phyloP scores from a whole-genome alignment of 2,329 filamentous ascomycete species.

The Phoma herbarum region DNA sequence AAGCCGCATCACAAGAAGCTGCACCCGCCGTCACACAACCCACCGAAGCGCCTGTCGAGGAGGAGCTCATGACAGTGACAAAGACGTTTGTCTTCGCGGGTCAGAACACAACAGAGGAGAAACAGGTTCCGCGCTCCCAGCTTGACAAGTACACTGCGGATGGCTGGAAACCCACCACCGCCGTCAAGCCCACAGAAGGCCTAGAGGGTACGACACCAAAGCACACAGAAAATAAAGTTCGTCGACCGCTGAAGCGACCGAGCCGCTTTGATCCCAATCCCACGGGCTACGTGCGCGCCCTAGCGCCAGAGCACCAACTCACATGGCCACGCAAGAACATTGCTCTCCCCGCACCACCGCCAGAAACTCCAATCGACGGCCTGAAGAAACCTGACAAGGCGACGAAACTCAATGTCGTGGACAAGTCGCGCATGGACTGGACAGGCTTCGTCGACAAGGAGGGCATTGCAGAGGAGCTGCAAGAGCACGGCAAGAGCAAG shows the following conservation, averaged over 20 bases:
- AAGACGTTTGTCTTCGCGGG: conserved; percentile 80
- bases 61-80: conserved; percentile 67
- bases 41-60: conserved; percentile 34
- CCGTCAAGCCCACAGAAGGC: conserved; percentile 13
- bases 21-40: conserved; percentile 20
- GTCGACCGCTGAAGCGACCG: conserved; percentile 52
- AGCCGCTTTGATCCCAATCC: conserved; percentile 63
- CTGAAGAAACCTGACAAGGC: conserved; percentile 50
- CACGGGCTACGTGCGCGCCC: conserved; percentile 55
- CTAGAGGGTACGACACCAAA: neutral
- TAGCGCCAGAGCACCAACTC: conserved; percentile 56
- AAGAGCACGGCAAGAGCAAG: conserved; percentile 68
- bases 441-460: conserved; percentile 69
- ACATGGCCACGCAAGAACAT: conserved; percentile 46
- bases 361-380: conserved; percentile 26
- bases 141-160: conserved; percentile 41
- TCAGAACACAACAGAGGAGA: conserved; percentile 75
- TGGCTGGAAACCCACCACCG: conserved; percentile 41
- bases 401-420: conserved; percentile 71
- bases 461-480: conserved; percentile 68
- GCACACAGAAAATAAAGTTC: conserved; percentile 10
- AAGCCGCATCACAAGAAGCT: neutral
- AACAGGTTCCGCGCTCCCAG: conserved; percentile 63
- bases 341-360: conserved; percentile 20
- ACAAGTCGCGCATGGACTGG: conserved; percentile 73